Evolutionary conservation across 176 grass and related monocot genomes (phyloP), one percentile per base, ranked within the genome.

Genomic region (Oryza glumipatula): DNA sequence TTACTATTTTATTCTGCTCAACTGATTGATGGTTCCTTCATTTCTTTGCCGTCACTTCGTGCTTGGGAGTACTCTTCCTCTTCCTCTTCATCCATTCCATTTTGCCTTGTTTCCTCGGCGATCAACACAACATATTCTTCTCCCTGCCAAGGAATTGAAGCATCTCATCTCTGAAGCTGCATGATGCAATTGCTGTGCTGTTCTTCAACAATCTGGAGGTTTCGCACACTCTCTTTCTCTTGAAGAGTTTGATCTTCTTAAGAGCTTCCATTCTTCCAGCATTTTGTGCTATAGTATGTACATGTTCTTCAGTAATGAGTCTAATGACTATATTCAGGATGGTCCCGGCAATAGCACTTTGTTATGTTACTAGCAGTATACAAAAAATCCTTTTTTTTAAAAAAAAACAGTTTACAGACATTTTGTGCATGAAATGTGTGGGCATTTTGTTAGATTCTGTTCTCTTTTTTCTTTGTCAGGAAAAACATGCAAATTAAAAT

Each of bases 51-150:
- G 22, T 66, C 39, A 64, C 7, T 47, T 73, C 80, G 80, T 82
- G 80, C 38, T 15, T 64, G 54, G 22, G 22, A 82, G 52, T 47
- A 73, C 14, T 63, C 23, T 10, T 65, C 76, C 58, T 78, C 21
- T 6, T 6, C 13, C 12, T 9, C 58, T 61, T 21, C 52, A 22
- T 21, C 58, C 54, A 54, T 60, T 10, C 58, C 54, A 54, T 60
- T 22, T 0, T 21, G 3, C 58, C 8, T 61, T 22, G 36, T 38
- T 38, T 38, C 36, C 36, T 38, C 36, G 36, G 36, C 1, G 36
- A 38, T 38, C 4, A 6, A 38, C 36, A 38, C 5, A 38, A 38
- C 36, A 38, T 6, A 38, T 38, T 38, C 0, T 38, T 38, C 4
- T 38, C 36, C 36, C 36, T 38, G 0, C 5, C 36, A 38, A 38